Evolutionary conservation across 2,329 filamentous ascomycete genomes (phyloP), one percentile per base, ranked within the genome.

Genomic region (Botrytis cinerea): DNA sequence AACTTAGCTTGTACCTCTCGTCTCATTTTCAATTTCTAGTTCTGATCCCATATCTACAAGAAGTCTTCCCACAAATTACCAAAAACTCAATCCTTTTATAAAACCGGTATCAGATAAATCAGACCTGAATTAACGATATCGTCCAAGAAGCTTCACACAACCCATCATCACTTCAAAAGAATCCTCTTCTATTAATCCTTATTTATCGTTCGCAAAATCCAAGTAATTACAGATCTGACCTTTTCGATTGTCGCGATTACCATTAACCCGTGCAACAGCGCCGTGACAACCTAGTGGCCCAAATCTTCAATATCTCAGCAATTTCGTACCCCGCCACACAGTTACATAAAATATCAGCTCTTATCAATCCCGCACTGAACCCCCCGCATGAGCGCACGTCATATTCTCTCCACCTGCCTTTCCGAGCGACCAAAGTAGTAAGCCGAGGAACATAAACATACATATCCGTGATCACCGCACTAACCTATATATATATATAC

Each of bases 401-500:
- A 35, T 28, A 18, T 43, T 64, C 32, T 64, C 32, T 64, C 43
- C 43, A 64, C 62, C 62, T 48, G 69, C 59, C 59, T 63, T 71
- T 71, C 43, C 28, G 45, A 63, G 59, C 32, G 59, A 61, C 68
- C 18, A 38, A 38, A 9, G 8, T 38, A 9, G 38, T 38, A 57
- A 70, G 54, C 40, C n/a, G 54, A 63, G 45, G 9, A 71, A 63
- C 20, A 38, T 38, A 38, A 71, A 63, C 20, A 38, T 38, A 38
- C 38, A 43, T 51, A 16, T 32, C 32, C 35, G 63, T 51, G 10
- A 28, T 48, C 43, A 28, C 40, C 59, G 16, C 22, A 54, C 16
- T 4, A 18, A 70, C 43, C 22, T 62, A 32, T 32, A 71, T 43
- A 71, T 62, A 71, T 62, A 71, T 43, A 71, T 63, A 71, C 1